Conservation (phyloP, 2,329 filamentous ascomycete species). For the Penicillium sp. region DNA sequence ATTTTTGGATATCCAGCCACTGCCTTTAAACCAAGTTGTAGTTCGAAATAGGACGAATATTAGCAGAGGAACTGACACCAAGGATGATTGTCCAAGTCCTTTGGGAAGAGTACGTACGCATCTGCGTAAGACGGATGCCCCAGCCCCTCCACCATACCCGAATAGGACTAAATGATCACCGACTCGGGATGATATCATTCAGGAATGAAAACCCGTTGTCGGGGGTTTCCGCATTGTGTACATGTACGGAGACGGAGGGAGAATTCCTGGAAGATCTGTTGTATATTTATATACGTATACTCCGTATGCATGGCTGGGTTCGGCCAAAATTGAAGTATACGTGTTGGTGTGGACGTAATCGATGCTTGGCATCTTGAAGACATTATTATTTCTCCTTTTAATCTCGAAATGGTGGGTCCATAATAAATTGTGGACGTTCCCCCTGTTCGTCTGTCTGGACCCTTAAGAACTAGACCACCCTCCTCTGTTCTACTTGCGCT, state of each 20-base stretch:
- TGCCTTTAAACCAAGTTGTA: background rate
- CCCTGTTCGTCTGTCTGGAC: background rate
- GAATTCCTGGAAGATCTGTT: background rate
- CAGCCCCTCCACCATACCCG: conserved; percentile 1
- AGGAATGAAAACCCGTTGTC: conserved; percentile 3
- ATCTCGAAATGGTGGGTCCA: background rate
- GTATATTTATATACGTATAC: background rate
- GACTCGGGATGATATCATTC: conserved; percentile 3
- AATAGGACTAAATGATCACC: conserved; percentile 6
- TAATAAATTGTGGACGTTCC: conserved; percentile 7
- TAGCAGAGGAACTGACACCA: background rate
- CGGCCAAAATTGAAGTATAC: conserved; percentile 1
- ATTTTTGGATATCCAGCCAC: background rate
- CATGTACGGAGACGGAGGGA: background rate
- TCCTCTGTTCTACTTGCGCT: background rate
- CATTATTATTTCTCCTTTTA: background rate
- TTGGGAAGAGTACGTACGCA: conserved; percentile 4
- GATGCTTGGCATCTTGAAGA: background rate
- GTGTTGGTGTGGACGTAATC: background rate
- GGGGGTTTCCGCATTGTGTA: background rate
- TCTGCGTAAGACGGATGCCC: conserved; percentile 2
- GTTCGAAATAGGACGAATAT: background rate
- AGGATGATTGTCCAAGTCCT: background rate
- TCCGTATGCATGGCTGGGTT: background rate
- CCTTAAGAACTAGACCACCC: background rate